Percentiles rank a stretch among this genome's conserved stretches.
These are phyloP conservation scores for Penicillium waksmanii DNA, from an alignment of 495 filamentous ascomycete species.

Conservation along the genomic window DNA sequence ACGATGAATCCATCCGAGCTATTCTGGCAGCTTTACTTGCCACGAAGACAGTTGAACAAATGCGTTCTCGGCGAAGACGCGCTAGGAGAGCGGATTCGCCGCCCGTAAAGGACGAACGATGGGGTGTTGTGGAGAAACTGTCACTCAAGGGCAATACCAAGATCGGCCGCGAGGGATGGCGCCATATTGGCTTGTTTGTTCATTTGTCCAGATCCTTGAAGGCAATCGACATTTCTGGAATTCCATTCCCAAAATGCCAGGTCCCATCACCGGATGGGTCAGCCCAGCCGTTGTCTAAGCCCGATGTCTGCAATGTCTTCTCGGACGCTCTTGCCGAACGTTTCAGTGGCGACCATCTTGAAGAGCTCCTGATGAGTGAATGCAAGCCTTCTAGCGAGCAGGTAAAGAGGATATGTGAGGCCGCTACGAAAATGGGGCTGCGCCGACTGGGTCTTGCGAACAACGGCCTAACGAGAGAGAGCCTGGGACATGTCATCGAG, in stretches of 20 bases:
- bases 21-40: constrained; percentile 86
- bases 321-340: constrained; percentile 75
- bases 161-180: constrained; percentile 86
- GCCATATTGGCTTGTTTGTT: constrained; percentile 85
- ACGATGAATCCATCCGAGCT: constrained; percentile 81
- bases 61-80: constrained; percentile 49
- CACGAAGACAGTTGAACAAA: constrained; percentile 66
- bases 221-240: constrained; percentile 81
- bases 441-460: constrained; percentile 79
- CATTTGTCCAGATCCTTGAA: constrained; percentile 87
- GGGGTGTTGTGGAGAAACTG: constrained; percentile 82
- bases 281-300: constrained; percentile 15
- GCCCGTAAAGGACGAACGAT: constrained; percentile 42
- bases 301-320: constrained; percentile 63
- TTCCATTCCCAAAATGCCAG: constrained; percentile 69
- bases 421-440: constrained; percentile 71
- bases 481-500: constrained; percentile 72
- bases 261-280: constrained; percentile 23
- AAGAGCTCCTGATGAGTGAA: constrained; percentile 82
- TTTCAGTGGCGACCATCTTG: constrained; percentile 72
- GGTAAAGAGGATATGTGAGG: constrained; percentile 74
- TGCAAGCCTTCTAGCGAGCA: constrained; percentile 71
- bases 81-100: constrained; percentile 28
- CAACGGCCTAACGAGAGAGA: constrained; percentile 73
- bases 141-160: constrained; percentile 88